A percentile compares a stretch with the other conserved stretches of the same genome.
These are phyloP conservation scores for Cymbopogon flexuosus DNA, from an alignment of 202 grass and related monocot genomes.

Conservation along the genomic window DNA sequence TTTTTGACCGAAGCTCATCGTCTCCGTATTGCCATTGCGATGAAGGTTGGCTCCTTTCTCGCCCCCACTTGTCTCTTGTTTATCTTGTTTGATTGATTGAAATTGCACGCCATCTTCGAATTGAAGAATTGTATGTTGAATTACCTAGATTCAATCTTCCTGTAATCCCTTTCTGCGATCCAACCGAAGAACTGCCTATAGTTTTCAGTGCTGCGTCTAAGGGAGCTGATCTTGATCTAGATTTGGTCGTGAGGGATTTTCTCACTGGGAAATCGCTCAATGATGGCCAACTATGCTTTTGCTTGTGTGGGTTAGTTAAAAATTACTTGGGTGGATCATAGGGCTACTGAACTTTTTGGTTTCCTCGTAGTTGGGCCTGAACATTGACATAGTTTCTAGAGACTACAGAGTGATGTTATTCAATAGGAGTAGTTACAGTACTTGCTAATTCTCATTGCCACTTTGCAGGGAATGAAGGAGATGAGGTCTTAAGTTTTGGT, in stretches of 20 bases:
- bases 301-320: background rate
- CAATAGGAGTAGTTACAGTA: background rate
- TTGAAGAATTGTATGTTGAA: background rate
- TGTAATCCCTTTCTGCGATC: background rate
- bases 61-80: background rate
- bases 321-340: background rate
- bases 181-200: background rate
- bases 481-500: background rate
- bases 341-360: background rate
- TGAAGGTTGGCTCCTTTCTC: background rate
- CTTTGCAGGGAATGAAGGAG: conserved; percentile 26
- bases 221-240: background rate
- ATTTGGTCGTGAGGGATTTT: background rate
- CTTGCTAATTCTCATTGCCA: background rate
- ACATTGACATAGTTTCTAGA: background rate
- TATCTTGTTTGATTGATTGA: background rate
- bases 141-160: background rate
- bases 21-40: background rate
- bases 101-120: background rate
- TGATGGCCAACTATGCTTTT: background rate
- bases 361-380: background rate
- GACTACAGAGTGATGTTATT: background rate
- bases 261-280: too few relatives aligned
- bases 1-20: too few relatives aligned
- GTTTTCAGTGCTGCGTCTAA: background rate